Base-by-base conservation (phyloP, 2,329 filamentous ascomycete genomes). In the Pyricularia sp. region DNA sequence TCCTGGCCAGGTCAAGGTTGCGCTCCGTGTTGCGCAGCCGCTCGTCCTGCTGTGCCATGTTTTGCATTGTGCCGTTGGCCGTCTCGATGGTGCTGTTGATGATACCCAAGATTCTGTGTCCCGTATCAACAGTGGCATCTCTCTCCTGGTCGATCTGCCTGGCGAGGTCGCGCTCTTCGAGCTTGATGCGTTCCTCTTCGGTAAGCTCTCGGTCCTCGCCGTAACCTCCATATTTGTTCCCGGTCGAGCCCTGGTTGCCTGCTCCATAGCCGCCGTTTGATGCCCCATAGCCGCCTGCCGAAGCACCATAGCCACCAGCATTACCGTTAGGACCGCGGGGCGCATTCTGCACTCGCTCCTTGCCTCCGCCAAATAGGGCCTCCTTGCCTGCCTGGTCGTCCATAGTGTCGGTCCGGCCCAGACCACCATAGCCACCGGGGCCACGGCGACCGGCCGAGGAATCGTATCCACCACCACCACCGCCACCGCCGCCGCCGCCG, bases 21-120 rank as follows among this genome's bases (percentile, higher is more conserved):
- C 87, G 88, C 78, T 97, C 92, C 0, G 91, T 92, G 75, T 94
- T 92, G 76, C 94, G 88, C 69, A 97, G 85, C 20, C 90, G 86
- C 76, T 97, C 92, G 70, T 90, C 91, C 78, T 97, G 93, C 17
- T 85, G 87, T 68, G 90, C 91, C 14, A 97, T 86, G 69, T 90
- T 85, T 58, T 88, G 89, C 55, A 94, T 83, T 0, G 91, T 94
- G 67, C 87, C 86, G 28, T 89, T 85, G 64, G 91, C 92, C 55
- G 86, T 89, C 73, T 92, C 88, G 74, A 92, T 86, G 11, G 88
- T 87, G 78, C 91, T 85, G 65, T 88, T 85, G 31, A 90, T 90
- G 68, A 89, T 85, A 10, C 86, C 84, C 63, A 92, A 81, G 17
- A 90, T 89, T 75, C 92, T 92, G 68, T 89, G 83, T 12, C 90